phyloP scores from a whole-genome alignment of 1,139 yeast genomes.

The Yamadazyma triangularis region DNA sequence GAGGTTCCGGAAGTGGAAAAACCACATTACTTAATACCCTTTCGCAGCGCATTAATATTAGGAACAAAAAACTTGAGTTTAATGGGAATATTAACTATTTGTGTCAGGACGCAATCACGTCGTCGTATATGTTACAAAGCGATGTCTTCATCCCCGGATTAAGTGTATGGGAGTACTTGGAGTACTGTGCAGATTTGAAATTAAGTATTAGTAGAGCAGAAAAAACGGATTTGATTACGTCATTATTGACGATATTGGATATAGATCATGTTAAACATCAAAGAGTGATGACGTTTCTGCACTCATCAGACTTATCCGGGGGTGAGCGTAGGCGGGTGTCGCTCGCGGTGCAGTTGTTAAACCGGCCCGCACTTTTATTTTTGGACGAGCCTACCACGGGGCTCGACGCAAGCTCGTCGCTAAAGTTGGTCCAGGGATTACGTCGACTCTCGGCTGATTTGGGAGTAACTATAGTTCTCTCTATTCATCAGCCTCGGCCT shows the following conservation, averaged over 20 bases:
- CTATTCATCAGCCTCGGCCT: conserved; percentile 82
- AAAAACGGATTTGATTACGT: conserved; percentile 49
- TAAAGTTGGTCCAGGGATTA: conserved; percentile 58
- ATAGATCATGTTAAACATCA: conserved; percentile 59
- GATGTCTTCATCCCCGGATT: conserved; percentile 69
- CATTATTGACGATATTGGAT: conserved; percentile 57
- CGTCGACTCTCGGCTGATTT: conserved; percentile 44
- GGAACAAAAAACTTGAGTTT: conserved; percentile 27
- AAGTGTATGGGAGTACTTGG: conserved; percentile 66
- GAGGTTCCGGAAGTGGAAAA: conserved; percentile 69
- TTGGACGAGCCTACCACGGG: conserved; percentile 92
- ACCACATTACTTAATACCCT: conserved; percentile 58
- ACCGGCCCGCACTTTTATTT: conserved; percentile 72
- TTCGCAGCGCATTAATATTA: conserved; percentile 50
- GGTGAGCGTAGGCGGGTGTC: conserved; percentile 81
- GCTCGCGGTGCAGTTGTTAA: conserved; percentile 71
- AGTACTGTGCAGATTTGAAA: conserved; percentile 67
- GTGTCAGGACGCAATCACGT: background rate
- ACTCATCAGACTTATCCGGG: conserved; percentile 60
- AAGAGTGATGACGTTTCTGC: conserved; percentile 32
- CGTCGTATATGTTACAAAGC: conserved; percentile 75
- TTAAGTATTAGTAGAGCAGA: conserved; percentile 36
- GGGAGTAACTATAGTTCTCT: conserved; percentile 69
- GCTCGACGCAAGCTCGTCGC: conserved; percentile 74
- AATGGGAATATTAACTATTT: conserved; percentile 18